phyloP scores from a whole-genome alignment of 2,329 filamentous ascomycete species.

The Aspergillus tubingensis region DNA sequence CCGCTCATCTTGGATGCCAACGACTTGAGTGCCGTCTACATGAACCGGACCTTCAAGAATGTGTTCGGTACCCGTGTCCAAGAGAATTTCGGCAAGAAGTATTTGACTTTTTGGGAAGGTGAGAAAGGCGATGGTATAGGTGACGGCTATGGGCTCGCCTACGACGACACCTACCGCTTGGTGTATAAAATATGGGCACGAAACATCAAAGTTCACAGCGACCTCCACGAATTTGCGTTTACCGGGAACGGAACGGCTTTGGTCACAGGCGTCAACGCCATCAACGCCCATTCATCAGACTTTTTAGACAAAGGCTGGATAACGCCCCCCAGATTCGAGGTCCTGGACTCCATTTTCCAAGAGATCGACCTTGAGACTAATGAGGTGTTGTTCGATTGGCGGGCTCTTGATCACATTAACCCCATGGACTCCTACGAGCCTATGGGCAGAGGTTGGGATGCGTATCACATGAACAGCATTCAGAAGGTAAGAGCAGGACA shows the following conservation, averaged over 20 bases:
- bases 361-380: conserved; percentile 13
- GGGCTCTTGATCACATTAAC: conserved; percentile 8
- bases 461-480: conserved; percentile 14
- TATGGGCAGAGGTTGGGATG: conserved; percentile 10
- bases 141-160: conserved; percentile 12
- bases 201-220: conserved; percentile 6
- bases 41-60: conserved; percentile 13
- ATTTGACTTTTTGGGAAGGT: conserved; percentile 14
- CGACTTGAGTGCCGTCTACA: conserved; percentile 12
- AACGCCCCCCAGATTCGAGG: not conserved
- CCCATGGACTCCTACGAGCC: conserved; percentile 11
- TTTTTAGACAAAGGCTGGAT: not conserved
- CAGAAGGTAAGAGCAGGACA: conserved; percentile 6
- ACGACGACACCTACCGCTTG: conserved; percentile 11
- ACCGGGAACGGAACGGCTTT: conserved; percentile 6
- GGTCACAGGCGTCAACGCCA: conserved; percentile 9
- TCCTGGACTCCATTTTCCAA: conserved; percentile 7
- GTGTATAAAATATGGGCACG: conserved; percentile 11
- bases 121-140: conserved; percentile 13
- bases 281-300: not conserved
- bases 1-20: conserved; percentile 11
- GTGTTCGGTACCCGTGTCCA: conserved; percentile 13
- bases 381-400: conserved; percentile 10
- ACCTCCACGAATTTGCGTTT: conserved; percentile 12
- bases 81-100: conserved; percentile 11